Conservation (phyloP, 139 green algal genomes). For the Haematococcus lacustris region DNA sequence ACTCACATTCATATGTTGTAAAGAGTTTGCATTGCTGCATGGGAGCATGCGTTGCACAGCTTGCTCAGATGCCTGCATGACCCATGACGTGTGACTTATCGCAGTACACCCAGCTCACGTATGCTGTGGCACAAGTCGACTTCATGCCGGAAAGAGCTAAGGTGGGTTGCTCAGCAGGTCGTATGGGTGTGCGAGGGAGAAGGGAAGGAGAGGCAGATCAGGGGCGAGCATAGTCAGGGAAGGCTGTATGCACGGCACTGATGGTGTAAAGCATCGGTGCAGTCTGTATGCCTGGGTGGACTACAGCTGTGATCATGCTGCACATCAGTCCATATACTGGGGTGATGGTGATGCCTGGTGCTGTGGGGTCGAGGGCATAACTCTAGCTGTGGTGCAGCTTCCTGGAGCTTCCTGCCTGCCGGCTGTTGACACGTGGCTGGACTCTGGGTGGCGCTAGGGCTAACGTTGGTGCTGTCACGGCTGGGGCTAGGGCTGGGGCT, state of each 20-base stretch:
- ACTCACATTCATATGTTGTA: no score
- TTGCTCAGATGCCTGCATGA: no score
- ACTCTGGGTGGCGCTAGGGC: no score
- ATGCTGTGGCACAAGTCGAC: constrained; percentile 68
- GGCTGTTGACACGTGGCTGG: no score
- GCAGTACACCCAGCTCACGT: constrained; percentile 46
- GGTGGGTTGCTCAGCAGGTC: constrained; percentile 1
- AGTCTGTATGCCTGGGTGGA: not conserved
- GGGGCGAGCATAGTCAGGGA: not conserved
- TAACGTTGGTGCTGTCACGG: no score
- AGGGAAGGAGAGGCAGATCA: not conserved
- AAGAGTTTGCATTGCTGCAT: no score
- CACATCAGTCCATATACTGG: not conserved
- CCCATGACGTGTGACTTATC: no score
- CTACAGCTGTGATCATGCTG: not conserved
- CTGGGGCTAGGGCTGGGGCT: no score
- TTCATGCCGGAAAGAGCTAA: constrained; percentile 40
- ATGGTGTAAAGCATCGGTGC: not conserved
- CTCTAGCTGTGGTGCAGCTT: no score
- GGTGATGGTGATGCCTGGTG: not conserved
- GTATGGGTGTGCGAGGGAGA: not conserved
- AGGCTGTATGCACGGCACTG: not conserved
- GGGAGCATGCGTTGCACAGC: no score
- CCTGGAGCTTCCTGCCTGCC: no score
- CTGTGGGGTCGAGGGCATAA: no score